Base-by-base conservation (phyloP, 495 filamentous ascomycete species). In the Daldinia grandis region DNA sequence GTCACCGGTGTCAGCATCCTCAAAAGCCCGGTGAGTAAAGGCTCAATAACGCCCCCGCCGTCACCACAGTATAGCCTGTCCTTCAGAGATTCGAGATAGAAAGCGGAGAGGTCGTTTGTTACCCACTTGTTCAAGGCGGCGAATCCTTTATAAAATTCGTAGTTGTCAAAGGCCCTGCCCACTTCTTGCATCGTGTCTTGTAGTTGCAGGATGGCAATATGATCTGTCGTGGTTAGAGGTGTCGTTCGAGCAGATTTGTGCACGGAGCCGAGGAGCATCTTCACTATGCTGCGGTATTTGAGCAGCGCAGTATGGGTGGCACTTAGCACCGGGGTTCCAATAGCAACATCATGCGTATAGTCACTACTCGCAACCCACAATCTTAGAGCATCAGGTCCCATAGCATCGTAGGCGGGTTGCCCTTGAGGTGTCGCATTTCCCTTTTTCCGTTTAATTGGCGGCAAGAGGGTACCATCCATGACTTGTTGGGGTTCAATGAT, bases 11-110 rank as follows among this genome's bases (percentile, higher is more conserved):
- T 87, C 27, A 98, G 82, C 78, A 94, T 90, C 55, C 89, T 85
- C 69, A 95, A 81, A 50, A 98, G 84, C 58, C 91, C 86, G 3
- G 81, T 75, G 51, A 91, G 88, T 51, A 98, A 86, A 54, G 91
- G 80, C 72, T 87, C 87, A 19, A 97, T 75, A 8, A 93, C 91
- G 10, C 86, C 88, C 58, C 84, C 82, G 44, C 87, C 86, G 62
- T 87, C 86, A 24, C 90, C 90, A 30, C 93, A 93, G 81, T 98
- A 98, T 4, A 97, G 80, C 28, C 91, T 83, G 75, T 99, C 95
- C 78, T 98, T 99, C 75, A 94, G 82, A 0, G 91, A 87, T 76
- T 98, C 95, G 57, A 98, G 87, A 80, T 98, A 98, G 76, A 98
- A 97, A 0, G 95, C 88, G 0, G 94, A 98, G 25, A 99, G 87